Conservation (phyloP, 192 early-diverging fungal species). For the Entomortierella beljakovae region DNA sequence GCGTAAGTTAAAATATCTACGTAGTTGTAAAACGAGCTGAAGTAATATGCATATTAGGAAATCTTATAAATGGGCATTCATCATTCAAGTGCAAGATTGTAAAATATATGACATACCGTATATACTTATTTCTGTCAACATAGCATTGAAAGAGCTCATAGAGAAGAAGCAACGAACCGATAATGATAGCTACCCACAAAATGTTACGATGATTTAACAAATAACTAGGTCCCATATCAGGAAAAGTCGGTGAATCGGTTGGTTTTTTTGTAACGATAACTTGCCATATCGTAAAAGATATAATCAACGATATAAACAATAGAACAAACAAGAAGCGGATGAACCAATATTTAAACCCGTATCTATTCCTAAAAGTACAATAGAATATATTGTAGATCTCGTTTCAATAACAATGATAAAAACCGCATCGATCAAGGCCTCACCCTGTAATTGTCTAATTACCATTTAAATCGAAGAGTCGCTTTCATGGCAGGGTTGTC, state of each 20-base stretch:
- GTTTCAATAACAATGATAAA: too few relatives aligned
- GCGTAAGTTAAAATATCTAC: constrained; percentile 13
- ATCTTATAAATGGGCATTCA: background rate
- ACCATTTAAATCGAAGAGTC: constrained; percentile 41
- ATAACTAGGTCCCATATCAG: background rate
- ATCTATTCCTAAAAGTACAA: constrained; percentile 21
- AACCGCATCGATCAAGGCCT: too few relatives aligned
- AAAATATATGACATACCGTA: constrained; percentile 6
- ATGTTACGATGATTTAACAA: constrained; percentile 13
- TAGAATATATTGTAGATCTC: background rate
- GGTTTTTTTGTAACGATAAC: background rate
- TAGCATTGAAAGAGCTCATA: constrained; percentile 18
- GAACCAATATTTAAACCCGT: constrained; percentile 25
- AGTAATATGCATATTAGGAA: background rate
- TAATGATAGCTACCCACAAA: constrained; percentile 1
- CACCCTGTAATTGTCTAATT: background rate
- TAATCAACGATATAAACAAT: constrained; percentile 8
- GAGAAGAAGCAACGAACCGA: constrained; percentile 1
- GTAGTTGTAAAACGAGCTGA: constrained; percentile 31
- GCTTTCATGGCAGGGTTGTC: constrained; percentile 47
- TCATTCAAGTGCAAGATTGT: background rate
- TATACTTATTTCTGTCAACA: constrained; percentile 13
- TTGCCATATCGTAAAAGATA: constrained; percentile 20
- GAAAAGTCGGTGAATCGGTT: background rate
- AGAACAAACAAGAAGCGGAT: constrained; percentile 11